Base-by-base conservation (phyloP, 2,329 filamentous ascomycete species). In the Thelonectria olida region DNA sequence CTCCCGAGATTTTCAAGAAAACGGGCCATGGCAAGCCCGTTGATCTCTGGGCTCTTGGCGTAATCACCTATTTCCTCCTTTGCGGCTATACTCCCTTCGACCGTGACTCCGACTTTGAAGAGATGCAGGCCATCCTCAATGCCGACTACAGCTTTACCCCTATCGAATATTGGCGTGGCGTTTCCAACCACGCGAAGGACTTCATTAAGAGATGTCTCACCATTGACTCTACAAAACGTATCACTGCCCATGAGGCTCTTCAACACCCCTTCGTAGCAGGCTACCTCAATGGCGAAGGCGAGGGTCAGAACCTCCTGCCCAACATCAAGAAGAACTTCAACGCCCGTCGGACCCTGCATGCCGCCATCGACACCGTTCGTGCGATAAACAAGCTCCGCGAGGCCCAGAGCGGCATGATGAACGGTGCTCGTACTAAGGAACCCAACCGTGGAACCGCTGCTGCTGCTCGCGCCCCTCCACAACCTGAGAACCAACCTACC, bases 11-110 rank as follows among this genome's bases (percentile, higher is more conserved):
- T 73, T 99, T 99, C 82, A 97, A 97, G 79, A 99, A 99, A 84
- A 94, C 91, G 7, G 96, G 96, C 23, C 96, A 99, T 76, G 96
- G 96, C 65, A 99, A 98, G 79, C 94, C 96, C 69, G 96, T 99
- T 54, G 96, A 99, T 77, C 90, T 99, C 66, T 99, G 96, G 96
- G 96, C 96, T 36, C 93, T 98, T 65, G 96, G 96, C 47, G 96
- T 99, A 42, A 99, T 99, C 74, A 98, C 96, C 28, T 99, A 98
- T 82, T 99, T 99, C 82, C 84, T 99, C 27, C 89, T 99, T 51
- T 98, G 96, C 79, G 96, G 96, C 61, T 98, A 98, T 81, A 99
- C 96, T 1, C 96, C 96, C 12, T 99, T 99, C 76, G 96, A 99
- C 79, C 91, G 96, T 57, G 96, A 98, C 78, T 95, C 90, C 71